Evolutionary conservation across 192 early-diverging fungal genomes (phyloP).

Genomic region (Hyaloraphidium curvatum): DNA sequence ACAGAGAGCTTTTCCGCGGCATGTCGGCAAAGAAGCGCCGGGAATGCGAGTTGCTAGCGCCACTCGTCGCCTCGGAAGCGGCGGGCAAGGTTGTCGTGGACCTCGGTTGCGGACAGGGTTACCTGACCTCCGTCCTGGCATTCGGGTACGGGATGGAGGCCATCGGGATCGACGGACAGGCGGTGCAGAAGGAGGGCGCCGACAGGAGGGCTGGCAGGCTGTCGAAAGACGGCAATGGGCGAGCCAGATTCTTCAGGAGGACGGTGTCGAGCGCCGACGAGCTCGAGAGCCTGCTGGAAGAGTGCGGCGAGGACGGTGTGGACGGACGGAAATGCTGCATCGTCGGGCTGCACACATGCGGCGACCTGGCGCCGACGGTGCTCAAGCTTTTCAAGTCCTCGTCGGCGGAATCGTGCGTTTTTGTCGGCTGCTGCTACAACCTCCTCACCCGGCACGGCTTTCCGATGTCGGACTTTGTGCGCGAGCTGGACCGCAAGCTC

Average conservation of each 20-base stretch:
- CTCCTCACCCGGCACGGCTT: slow-evolving; percentile 35
- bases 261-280: no score
- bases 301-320: no score
- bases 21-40: no score
- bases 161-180: slow-evolving; percentile 44
- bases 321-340: no score
- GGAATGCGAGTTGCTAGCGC: no score
- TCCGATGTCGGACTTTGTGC: neutral
- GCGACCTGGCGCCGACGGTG: slow-evolving; percentile 54
- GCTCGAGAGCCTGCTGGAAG: no score
- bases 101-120: slow-evolving; percentile 62
- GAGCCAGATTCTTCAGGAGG: no score
- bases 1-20: no score
- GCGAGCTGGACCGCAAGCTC: neutral
- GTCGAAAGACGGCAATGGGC: no score
- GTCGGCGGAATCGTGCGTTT: slow-evolving; percentile 30
- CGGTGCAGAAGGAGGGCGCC: slow-evolving; percentile 52
- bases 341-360: slow-evolving; percentile 70
- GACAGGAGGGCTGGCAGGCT: slow-evolving; percentile 33
- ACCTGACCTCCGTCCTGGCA: slow-evolving; percentile 43
- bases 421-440: slow-evolving; percentile 79
- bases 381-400: slow-evolving; percentile 40
- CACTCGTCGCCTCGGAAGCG: no score
- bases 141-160: slow-evolving; percentile 41
- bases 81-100: no score